phyloP scores from a whole-genome alignment of 805 yeast species.

The Ogataea kodamae region DNA sequence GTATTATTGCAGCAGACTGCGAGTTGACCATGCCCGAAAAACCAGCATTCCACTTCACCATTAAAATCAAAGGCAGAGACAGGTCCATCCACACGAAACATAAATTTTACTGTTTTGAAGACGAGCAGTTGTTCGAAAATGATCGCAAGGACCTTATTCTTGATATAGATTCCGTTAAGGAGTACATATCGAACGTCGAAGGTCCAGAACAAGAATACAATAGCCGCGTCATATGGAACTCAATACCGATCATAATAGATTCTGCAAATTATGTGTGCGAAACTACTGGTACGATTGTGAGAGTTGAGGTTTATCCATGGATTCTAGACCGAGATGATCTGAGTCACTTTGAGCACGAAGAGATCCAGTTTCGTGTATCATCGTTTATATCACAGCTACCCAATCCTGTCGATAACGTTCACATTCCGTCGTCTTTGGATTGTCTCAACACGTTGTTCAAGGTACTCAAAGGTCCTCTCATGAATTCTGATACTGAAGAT shows the following conservation, averaged over 20 bases:
- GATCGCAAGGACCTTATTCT: constrained; percentile 25
- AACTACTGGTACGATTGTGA: constrained; percentile 43
- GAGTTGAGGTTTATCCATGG: constrained; percentile 50
- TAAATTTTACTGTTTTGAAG: constrained; percentile 27
- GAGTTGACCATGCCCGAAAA: constrained; percentile 15
- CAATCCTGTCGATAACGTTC: constrained; percentile 13
- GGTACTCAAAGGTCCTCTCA: constrained; percentile 66
- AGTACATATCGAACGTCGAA: constrained; percentile 1
- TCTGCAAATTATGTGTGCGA: constrained; percentile 46
- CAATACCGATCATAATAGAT: constrained; percentile 40
- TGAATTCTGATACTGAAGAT: constrained; percentile 40
- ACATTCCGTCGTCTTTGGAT: constrained; percentile 48
- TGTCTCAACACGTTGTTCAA: constrained; percentile 61
- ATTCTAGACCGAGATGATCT: constrained; percentile 50
- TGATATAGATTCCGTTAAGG: constrained; percentile 8
- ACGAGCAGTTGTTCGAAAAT: constrained; percentile 24
- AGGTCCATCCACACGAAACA: constrained; percentile 20
- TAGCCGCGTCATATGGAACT: constrained; percentile 14
- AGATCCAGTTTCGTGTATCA: constrained; percentile 50
- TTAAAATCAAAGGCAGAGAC: constrained; percentile 27
- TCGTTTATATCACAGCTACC: constrained; percentile 28
- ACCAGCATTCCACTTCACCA: constrained; percentile 27
- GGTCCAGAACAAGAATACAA: constrained; percentile 12
- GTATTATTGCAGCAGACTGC: constrained; percentile 25
- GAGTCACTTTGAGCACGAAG: constrained; percentile 42